Evolutionary conservation across 2,329 filamentous ascomycete species (phyloP).

Genomic region (Trichoderma sp.): DNA sequence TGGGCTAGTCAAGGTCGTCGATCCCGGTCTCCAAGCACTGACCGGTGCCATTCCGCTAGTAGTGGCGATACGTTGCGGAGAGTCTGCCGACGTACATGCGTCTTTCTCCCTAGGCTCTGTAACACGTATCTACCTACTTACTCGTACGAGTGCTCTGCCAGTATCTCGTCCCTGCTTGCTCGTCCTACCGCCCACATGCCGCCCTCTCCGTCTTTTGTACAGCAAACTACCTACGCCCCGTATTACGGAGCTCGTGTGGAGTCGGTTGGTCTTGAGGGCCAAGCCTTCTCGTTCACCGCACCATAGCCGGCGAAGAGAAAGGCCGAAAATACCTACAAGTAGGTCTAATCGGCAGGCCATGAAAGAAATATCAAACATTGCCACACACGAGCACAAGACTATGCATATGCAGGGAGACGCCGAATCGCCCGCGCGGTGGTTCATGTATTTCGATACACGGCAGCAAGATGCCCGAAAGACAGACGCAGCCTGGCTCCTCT

Average conservation of each 20-base stretch:
- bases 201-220: not conserved
- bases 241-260: not conserved
- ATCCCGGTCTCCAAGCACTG: not conserved
- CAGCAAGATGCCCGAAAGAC: constrained; percentile 6
- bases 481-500: not conserved
- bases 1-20: not conserved
- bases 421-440: not conserved
- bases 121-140: not conserved
- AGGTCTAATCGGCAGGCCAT: not conserved
- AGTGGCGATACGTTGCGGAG: not conserved
- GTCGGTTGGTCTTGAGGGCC: not conserved
- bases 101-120: not conserved
- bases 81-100: not conserved
- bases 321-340: not conserved
- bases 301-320: not conserved
- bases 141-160: not conserved
- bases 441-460: constrained; percentile 6
- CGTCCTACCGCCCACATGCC: not conserved
- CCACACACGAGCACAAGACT: not conserved
- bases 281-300: not conserved
- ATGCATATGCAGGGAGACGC: not conserved
- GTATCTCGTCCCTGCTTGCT: not conserved
- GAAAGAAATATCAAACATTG: not conserved
- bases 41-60: not conserved
- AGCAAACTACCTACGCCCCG: not conserved